These are phyloP conservation scores for Rutidosis leptorrhynchoides DNA, from an alignment of 129 eudicot species.

Conservation along the genomic window DNA sequence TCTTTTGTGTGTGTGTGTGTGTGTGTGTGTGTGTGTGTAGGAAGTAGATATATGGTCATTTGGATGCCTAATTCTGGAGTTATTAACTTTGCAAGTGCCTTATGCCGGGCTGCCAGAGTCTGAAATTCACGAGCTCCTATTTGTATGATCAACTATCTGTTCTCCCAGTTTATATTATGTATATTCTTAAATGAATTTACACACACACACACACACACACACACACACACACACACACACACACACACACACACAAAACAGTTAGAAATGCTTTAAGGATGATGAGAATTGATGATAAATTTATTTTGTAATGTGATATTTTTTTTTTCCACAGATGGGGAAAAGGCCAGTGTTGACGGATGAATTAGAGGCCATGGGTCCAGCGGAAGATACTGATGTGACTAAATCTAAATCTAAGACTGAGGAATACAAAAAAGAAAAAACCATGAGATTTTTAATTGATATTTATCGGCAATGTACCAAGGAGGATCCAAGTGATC, in stretches of 20 bases:
- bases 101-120: slow-evolving; percentile 64
- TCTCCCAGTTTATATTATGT: not conserved
- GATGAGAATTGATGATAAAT: too few relatives aligned
- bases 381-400: slow-evolving; percentile 38
- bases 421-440: slow-evolving; percentile 23
- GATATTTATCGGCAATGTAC: slow-evolving; percentile 66
- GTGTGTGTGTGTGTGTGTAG: too few relatives aligned
- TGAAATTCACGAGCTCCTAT: slow-evolving; percentile 54
- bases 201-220: too few relatives aligned
- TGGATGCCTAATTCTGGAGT: slow-evolving; percentile 78
- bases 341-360: slow-evolving; percentile 67
- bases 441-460: slow-evolving; percentile 45
- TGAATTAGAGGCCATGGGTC: slow-evolving; percentile 50
- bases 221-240: too few relatives aligned
- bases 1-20: slow-evolving; percentile 2
- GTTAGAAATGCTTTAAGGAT: not conserved
- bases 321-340: slow-evolving; percentile 67
- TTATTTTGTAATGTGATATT: not conserved
- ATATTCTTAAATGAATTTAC: too few relatives aligned
- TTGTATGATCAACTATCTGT: slow-evolving; percentile 39
- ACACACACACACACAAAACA: not conserved
- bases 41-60: slow-evolving; percentile 96
- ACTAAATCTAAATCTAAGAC: slow-evolving; percentile 37
- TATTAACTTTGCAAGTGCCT: slow-evolving; percentile 79
- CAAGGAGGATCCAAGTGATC: slow-evolving; percentile 58